Conservation (phyloP, 768 basidiomycete genomes). For the Mycena belliarum region DNA sequence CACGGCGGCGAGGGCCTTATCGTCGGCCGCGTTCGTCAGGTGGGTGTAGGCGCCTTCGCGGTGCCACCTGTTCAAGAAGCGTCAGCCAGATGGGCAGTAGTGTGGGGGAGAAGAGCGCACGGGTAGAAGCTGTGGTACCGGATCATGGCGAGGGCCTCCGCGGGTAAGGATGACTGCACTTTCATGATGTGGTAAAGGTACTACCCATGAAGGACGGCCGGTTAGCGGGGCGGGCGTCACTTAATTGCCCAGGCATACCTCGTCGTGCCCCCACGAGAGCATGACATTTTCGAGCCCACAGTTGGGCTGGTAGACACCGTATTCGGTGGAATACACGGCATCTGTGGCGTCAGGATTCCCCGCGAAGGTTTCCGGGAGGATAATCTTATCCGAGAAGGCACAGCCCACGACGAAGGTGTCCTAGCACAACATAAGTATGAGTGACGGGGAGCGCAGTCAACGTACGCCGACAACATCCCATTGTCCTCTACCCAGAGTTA, state of each 20-base stretch:
- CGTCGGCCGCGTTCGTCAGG: conserved; percentile 74
- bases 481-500: conserved; percentile 50
- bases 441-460: conserved; percentile 13
- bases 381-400: conserved; percentile 80
- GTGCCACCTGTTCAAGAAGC: conserved; percentile 63
- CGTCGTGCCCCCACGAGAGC: conserved; percentile 44
- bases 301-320: conserved; percentile 74
- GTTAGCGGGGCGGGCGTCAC: neutral
- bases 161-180: conserved; percentile 78
- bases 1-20: conserved; percentile 66
- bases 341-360: conserved; percentile 56
- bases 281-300: conserved; percentile 87
- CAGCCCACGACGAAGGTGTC: conserved; percentile 82
- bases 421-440: conserved; percentile 37
- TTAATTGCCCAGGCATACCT: too few relatives aligned
- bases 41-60: conserved; percentile 83
- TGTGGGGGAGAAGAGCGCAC: conserved; percentile 24
- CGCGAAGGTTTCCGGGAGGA: conserved; percentile 62
- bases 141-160: conserved; percentile 87
- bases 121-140: conserved; percentile 96
- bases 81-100: too few relatives aligned
- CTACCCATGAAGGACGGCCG: conserved; percentile 34
- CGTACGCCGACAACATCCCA: conserved; percentile 92
- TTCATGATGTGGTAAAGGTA: conserved; percentile 85
- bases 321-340: conserved; percentile 56